Evolutionary conservation across 805 yeast genomes (phyloP), one percentile per base, ranked within the genome.

Genomic region (Tetrapisispora namnaoensis): DNA sequence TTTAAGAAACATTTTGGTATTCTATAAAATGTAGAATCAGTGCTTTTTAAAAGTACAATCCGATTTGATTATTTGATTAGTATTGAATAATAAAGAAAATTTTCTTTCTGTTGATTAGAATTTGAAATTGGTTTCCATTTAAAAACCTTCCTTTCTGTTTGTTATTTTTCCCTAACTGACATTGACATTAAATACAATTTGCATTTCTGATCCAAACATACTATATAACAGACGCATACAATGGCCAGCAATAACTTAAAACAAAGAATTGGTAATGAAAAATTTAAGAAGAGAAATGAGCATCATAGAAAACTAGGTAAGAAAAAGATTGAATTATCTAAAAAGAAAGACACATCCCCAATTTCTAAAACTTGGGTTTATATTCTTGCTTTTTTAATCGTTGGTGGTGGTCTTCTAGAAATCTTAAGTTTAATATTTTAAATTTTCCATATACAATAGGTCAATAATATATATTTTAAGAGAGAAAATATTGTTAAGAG

Each of bases 181-280:
- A 4, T 36, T 9, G 11, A 16, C 11, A 32, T 10, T 13, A 14
- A 32, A 32, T 32, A 32, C 13, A n/a, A n/a, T 11, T 32, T 32
- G 35, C 35, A 32, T 32, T 32, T 14, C 20, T 11, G 39, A 10
- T 37, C 39, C 24, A 11, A 17, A 37, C 14, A 37, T 5, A 27
- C n/a, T 40, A 40, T n/a, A 16, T n/a, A 24, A 6, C 28, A 24
- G 8, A 24, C 8, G 8, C 8, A 40, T 5, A 42, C 28, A 38
- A 46, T 46, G 49, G 44, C 45, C 27, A 46, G 35, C 20, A 17
- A 16, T 16, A 14, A 7, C 10, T 36, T 36, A 50, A 81, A 77
- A 60, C 96, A 90, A 70, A 83, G 90, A 69, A 73, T 78, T 48
- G 96, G 95, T n/a, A 90, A 90, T 67, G 78, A 77, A 60, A 86